A percentile compares a stretch with the other conserved stretches of the same genome.
These are phyloP conservation scores for Nothophoma quercina DNA, from an alignment of 2,329 filamentous ascomycete genomes.

Conservation along the genomic window DNA sequence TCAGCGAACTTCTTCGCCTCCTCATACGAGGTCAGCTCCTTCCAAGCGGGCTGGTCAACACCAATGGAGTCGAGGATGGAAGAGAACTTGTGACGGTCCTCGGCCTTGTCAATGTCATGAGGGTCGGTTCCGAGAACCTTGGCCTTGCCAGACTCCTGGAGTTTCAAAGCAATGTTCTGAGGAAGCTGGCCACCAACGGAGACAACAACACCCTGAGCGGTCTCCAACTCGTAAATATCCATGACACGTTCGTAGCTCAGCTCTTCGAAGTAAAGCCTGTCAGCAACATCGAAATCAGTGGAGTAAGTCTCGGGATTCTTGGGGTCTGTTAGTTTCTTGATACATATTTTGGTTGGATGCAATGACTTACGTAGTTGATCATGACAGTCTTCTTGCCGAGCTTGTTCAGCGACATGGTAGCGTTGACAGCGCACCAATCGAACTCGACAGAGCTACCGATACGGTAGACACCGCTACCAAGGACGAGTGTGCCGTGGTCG, in stretches of 20 bases:
- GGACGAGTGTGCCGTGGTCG: constrained; percentile 86
- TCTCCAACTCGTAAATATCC: constrained; percentile 97
- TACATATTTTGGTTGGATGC: not conserved
- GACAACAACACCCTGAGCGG: constrained; percentile 85
- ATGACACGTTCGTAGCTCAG: constrained; percentile 96
- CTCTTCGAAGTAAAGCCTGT: constrained; percentile 96
- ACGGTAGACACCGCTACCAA: constrained; percentile 95
- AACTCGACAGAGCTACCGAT: constrained; percentile 98
- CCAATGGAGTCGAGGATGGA: constrained; percentile 96
- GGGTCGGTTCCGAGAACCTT: constrained; percentile 93
- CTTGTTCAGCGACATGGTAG: constrained; percentile 79
- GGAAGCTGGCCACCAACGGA: constrained; percentile 96
- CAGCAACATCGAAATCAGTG: constrained; percentile 89
- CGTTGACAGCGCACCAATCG: constrained; percentile 96
- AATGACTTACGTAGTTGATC: constrained; percentile 75
- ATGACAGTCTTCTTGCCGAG: constrained; percentile 98
- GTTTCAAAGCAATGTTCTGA: constrained; percentile 93
- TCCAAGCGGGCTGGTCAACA: constrained; percentile 97
- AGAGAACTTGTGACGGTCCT: constrained; percentile 98
- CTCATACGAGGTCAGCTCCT: constrained; percentile 88
- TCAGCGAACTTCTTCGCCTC: constrained; percentile 89
- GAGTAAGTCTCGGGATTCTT: not conserved
- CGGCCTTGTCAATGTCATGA: constrained; percentile 94
- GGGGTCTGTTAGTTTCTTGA: not conserved
- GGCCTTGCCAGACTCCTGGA: constrained; percentile 89